These are phyloP conservation scores for Hymenoscyphus repandus DNA, from an alignment of 2,329 filamentous ascomycete species.

Conservation along the genomic window DNA sequence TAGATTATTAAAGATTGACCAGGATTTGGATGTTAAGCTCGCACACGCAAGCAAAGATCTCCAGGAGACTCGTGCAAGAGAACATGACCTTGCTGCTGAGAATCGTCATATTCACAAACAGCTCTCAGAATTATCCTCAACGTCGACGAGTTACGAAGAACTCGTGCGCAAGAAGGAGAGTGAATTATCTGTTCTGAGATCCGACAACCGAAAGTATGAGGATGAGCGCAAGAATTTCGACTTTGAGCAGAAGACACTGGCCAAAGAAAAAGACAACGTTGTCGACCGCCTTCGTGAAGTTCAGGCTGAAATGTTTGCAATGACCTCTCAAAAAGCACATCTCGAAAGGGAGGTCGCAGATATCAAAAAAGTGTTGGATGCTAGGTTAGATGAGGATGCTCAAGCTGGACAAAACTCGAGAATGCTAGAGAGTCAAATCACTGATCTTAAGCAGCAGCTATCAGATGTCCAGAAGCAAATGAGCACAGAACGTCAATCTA, in stretches of 20 bases:
- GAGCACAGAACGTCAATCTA: constrained; percentile 84
- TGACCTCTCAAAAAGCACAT: constrained; percentile 77
- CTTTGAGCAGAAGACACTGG: constrained; percentile 67
- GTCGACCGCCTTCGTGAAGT: constrained; percentile 72
- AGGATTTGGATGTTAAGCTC: constrained; percentile 84
- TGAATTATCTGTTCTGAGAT: constrained; percentile 78
- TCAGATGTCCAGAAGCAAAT: constrained; percentile 83
- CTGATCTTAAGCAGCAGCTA: constrained; percentile 79
- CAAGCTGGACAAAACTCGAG: constrained; percentile 77
- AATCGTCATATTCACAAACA: constrained; percentile 80
- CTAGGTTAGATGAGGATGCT: constrained; percentile 82
- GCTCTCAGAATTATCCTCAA: constrained; percentile 79
- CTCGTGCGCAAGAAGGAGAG: constrained; percentile 91
- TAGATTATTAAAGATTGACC: constrained; percentile 77
- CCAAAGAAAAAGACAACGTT: constrained; percentile 73
- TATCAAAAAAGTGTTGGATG: constrained; percentile 78
- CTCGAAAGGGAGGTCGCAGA: constrained; percentile 86
- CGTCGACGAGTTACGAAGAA: constrained; percentile 92
- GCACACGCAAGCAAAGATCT: constrained; percentile 74
- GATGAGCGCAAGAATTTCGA: constrained; percentile 75
- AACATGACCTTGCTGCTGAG: constrained; percentile 72
- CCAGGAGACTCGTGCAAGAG: constrained; percentile 64
- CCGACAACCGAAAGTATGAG: constrained; percentile 78
- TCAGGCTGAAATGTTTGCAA: constrained; percentile 81
- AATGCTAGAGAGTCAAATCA: constrained; percentile 80